Evolutionary conservation across 164 flowering plant genomes (phyloP), one percentile per base, ranked within the genome.

Genomic region (Macadamia tetraphylla): DNA sequence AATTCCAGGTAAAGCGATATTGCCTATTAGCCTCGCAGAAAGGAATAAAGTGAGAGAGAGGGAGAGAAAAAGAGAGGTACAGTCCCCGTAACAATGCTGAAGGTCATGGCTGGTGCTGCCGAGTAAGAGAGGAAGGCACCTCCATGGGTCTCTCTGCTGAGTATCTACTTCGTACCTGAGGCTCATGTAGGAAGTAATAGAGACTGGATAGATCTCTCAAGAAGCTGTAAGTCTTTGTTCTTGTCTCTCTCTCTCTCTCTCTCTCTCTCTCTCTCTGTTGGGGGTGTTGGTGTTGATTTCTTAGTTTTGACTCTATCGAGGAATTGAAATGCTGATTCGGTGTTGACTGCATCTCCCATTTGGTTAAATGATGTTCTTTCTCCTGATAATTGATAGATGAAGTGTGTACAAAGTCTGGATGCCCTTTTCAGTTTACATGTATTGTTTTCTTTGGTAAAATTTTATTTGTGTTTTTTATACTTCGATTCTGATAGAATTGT

Each of bases 151-250:
- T 14, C 2, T 46, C 40, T 58, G 15, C 29, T 30, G 53, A 13
- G 52, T 58, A 18, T 58, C 69, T 57, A 57, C 18, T 56, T 67
- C 46, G 62, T 58, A n/a, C 12, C 56, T 58, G 69, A 43, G 13
- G 62, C 32, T 86, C 91, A 49, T 90, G 84, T 65, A 57, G 62
- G 43, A 43, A 29, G 32, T 57, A 57, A 13, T 6, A 42, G 31
- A 23, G 17, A 40, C 31, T 59, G 10, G 6, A 57, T 18, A 56
- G 69, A 67, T 67, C 69, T 67, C 62, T 67, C 62, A 67, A 58
- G 69, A 67, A 67, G 69, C 62, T 67, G 69, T 67, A 43, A 57
- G 53, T 6, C 43, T 18, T 64, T 17, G 48, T n/a, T 11, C 32
- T 29, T 9, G 1, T 9, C 3, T 29, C 29, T 42, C 35, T 40